These are phyloP conservation scores for Trifolium pratense DNA, from an alignment of 306 rosid species.

Conservation along the genomic window DNA sequence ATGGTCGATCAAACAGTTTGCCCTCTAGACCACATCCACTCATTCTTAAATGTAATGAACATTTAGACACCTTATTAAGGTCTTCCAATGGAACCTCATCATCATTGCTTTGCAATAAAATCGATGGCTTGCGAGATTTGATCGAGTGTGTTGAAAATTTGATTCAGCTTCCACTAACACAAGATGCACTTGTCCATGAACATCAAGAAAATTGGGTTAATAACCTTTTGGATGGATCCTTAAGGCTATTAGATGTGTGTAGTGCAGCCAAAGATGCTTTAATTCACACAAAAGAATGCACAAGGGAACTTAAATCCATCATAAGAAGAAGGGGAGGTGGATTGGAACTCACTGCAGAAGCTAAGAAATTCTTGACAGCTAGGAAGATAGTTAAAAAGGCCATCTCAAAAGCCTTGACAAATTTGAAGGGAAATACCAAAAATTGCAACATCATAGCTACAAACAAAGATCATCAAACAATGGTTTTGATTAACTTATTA, in stretches of 20 bases:
- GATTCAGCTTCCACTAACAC: conserved; percentile 32
- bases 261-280: conserved; percentile 43
- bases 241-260: conserved; percentile 40
- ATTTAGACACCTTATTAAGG: neutral
- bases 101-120: conserved; percentile 20
- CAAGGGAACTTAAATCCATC: conserved; percentile 41
- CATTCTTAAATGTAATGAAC: neutral
- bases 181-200: conserved; percentile 20
- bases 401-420: conserved; percentile 18
- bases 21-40: conserved; percentile 44
- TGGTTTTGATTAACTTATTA: conserved; percentile 1
- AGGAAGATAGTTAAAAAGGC: conserved; percentile 45
- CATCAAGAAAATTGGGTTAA: conserved; percentile 11
- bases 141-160: conserved; percentile 37
- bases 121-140: conserved; percentile 35
- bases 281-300: conserved; percentile 45
- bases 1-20: conserved; percentile 41
- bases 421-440: conserved; percentile 21
- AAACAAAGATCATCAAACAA: conserved; percentile 20
- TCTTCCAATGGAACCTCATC: neutral
- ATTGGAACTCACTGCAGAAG: conserved; percentile 19
- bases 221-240: conserved; percentile 35
- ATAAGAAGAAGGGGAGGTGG: conserved; percentile 37
- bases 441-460: conserved; percentile 7
- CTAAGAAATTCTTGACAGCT: conserved; percentile 33